phyloP scores from a whole-genome alignment of 2,329 filamentous ascomycete species.

The Monilinia polystroma region DNA sequence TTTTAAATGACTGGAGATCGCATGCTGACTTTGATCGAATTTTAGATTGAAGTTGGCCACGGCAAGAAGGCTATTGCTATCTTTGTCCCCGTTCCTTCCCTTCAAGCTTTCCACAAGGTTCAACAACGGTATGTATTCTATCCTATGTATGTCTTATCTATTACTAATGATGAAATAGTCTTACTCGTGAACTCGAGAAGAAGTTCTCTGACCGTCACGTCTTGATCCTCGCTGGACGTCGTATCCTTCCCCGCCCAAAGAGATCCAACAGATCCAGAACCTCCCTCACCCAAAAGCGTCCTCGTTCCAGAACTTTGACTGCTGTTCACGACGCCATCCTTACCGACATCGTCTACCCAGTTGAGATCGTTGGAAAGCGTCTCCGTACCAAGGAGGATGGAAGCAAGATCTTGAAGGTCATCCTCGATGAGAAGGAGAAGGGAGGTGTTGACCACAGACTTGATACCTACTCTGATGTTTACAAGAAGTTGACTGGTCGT shows the following conservation, averaged over 20 bases:
- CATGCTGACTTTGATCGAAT: slow-evolving; percentile 69
- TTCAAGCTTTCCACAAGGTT: slow-evolving; percentile 97
- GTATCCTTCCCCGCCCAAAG: slow-evolving; percentile 98
- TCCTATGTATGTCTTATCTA: neutral
- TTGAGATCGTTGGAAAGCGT: slow-evolving; percentile 99
- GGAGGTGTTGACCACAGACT: slow-evolving; percentile 99
- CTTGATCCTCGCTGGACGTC: slow-evolving; percentile 97
- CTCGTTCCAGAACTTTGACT: slow-evolving; percentile 94
- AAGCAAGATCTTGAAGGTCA: slow-evolving; percentile 97
- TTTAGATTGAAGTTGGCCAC: slow-evolving; percentile 98
- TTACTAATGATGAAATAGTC: slow-evolving; percentile 51
- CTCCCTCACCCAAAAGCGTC: slow-evolving; percentile 97
- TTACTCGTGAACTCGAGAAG: slow-evolving; percentile 99
- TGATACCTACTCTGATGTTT: slow-evolving; percentile 99
- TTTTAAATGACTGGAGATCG: slow-evolving; percentile 59
- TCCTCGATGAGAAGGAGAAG: slow-evolving; percentile 99
- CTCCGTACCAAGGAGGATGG: slow-evolving; percentile 98
- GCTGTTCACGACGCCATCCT: slow-evolving; percentile 99
- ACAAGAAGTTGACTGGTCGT: slow-evolving; percentile 96
- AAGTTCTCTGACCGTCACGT: slow-evolving; percentile 99
- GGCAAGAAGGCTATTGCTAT: slow-evolving; percentile 99
- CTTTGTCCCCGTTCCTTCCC: slow-evolving; percentile 99
- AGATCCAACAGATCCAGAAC: slow-evolving; percentile 95
- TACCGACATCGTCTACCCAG: slow-evolving; percentile 96
- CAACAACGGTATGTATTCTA: slow-evolving; percentile 86